Percentiles rank a stretch among this genome's conserved stretches.
Conservation (phyloP, 2,329 filamentous ascomycete genomes). For the Claviceps digitariae region DNA sequence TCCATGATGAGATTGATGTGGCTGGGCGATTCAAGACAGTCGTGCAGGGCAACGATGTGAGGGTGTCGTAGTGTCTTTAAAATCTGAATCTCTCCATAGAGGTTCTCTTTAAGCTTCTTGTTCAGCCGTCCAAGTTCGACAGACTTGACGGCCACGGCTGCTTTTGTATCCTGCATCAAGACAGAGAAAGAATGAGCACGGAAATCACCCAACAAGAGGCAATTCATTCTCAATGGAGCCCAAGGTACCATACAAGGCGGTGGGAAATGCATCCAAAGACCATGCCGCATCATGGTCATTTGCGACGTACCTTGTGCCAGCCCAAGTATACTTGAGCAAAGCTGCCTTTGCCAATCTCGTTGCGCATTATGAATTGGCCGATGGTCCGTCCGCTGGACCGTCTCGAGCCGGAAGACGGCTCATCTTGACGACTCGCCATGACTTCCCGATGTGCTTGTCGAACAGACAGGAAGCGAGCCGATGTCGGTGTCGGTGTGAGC, state of each 20-base stretch:
- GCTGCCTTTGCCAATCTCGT: constrained; percentile 92
- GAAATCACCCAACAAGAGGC: background rate
- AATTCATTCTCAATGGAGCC: background rate
- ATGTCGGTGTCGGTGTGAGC: constrained; percentile 18
- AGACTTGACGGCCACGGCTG: constrained; percentile 89
- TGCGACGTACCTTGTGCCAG: constrained; percentile 53
- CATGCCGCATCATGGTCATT: background rate
- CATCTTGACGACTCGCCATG: constrained; percentile 27
- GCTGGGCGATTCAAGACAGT: constrained; percentile 73
- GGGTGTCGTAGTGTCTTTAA: constrained; percentile 88
- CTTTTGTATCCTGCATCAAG: constrained; percentile 52
- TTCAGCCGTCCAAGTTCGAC: constrained; percentile 84
- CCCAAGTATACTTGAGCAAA: constrained; percentile 93
- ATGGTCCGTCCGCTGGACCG: constrained; percentile 28
- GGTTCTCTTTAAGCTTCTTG: constrained; percentile 91
- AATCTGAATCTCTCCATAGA: constrained; percentile 90
- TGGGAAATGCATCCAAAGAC: background rate
- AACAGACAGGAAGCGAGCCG: constrained; percentile 20
- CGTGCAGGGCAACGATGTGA: constrained; percentile 91
- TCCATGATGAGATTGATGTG: constrained; percentile 98
- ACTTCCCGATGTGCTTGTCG: constrained; percentile 20
- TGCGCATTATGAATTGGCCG: constrained; percentile 68
- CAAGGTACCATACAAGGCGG: background rate
- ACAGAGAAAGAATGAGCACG: background rate
- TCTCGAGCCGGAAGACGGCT: constrained; percentile 22